phyloP scores from a whole-genome alignment of 139 green algal species.

The Pleodorina starrii region DNA sequence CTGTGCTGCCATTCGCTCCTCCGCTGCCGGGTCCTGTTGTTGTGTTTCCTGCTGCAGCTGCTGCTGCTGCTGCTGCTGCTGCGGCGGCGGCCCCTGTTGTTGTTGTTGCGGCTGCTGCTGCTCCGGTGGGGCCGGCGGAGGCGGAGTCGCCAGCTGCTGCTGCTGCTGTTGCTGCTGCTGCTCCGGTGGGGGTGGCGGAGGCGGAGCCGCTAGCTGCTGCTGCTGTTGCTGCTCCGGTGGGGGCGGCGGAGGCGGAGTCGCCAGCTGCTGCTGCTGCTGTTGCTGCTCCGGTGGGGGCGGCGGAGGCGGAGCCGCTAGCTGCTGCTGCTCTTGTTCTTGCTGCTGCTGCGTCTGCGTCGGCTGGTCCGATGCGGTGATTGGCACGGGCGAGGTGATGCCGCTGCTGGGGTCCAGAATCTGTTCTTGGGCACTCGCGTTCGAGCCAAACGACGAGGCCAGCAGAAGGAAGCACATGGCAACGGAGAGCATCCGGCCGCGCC shows the following conservation, averaged over 20 bases:
- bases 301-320: no score
- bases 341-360: no score
- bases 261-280: background rate
- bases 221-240: background rate
- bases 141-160: background rate
- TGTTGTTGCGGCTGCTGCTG: background rate
- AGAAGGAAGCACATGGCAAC: no score
- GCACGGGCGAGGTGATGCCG: background rate
- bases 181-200: no score
- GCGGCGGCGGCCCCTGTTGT: background rate
- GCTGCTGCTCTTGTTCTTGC: background rate
- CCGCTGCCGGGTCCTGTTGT: background rate
- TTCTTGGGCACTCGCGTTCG: no score
- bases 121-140: background rate
- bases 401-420: no score
- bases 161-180: background rate
- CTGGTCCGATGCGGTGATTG: no score
- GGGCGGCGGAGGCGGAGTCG: background rate
- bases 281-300: no score
- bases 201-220: background rate
- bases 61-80: background rate
- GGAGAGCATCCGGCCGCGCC: no score
- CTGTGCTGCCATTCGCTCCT: no score
- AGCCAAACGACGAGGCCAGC: no score
- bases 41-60: conserved; percentile 3